Evolutionary conservation across 257 asterid species (phyloP), one percentile per base, ranked within the genome.

Genomic region (Nicotiana paniculata): DNA sequence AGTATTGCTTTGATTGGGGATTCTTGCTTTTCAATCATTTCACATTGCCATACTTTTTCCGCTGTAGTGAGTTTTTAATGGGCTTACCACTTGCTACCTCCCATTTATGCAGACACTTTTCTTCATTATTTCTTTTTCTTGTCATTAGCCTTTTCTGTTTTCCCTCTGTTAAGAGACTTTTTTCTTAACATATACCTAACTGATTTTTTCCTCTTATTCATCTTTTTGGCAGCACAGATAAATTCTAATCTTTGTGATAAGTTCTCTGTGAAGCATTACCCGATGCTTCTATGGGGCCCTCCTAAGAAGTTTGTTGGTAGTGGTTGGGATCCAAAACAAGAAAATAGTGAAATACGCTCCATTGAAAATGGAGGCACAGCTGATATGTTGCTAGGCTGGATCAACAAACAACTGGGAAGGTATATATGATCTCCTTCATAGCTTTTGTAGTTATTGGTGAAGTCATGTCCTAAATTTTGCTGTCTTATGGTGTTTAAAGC

Each of bases 221-320:
- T 83, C 89, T 91, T 82, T 90, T 91, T 91, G 99, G 91, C 99
- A 95, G 97, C 92, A 88, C 98, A 96, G 98, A 87, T 91, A 89
- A 96, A 96, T 84, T 86, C 86, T 53, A 83, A 93, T 58, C 92
- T 96, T 61, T 96, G 99, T 89, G 93, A 90, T 89, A 96, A 91
- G 91, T 96, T 92, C 89, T 91, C 98, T 69, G 93, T 94, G 16
- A 87, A 66, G 70, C 90, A 89, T 90, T 94, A 89, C 86, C 98
- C 99, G 55, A 89, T 89, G 89, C 98, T 94, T 84, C 83, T 96
- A 5, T 94, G 99, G 99, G 97, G 96, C 46, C 90, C 93, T 62
- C 89, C 99, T 77, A 90, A 97, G 70, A 92, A 91, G 89, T 96
- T 96, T 88, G 93, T 91, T 10, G 86, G 85, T 39, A 92, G 91